Percentiles rank a stretch among this genome's conserved stretches.
Conservation (phyloP, 2,329 filamentous ascomycete species). For the Cercospora citrullina region DNA sequence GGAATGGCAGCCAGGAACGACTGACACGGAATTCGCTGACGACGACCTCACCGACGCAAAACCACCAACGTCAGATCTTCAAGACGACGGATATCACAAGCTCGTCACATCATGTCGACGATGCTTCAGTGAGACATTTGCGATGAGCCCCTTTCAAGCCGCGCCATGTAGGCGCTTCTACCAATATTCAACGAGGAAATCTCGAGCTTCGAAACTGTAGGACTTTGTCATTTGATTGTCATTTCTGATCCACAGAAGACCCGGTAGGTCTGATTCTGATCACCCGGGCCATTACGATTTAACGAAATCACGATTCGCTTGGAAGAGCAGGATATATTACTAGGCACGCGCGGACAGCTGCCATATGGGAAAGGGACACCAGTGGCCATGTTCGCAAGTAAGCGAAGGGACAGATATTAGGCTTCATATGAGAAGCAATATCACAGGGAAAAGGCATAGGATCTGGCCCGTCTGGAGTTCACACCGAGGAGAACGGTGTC, state of each 20-base stretch:
- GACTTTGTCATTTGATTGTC: background rate
- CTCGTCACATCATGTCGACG: background rate
- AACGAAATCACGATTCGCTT: background rate
- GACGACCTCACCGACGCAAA: background rate
- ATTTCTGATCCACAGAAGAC: background rate
- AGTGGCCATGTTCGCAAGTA: background rate
- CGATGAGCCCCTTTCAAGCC: background rate
- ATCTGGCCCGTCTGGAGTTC: background rate
- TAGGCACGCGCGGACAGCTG: background rate
- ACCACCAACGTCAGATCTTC: background rate
- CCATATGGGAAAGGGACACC: background rate
- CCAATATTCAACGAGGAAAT: background rate
- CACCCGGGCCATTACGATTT: background rate
- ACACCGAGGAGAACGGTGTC: background rate
- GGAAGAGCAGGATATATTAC: background rate
- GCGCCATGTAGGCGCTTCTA: too few relatives aligned
- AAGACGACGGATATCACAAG: slow-evolving; percentile 15
- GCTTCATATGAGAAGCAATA: background rate
- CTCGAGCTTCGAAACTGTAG: background rate
- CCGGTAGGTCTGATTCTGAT: background rate
- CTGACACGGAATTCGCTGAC: slow-evolving; percentile 8
- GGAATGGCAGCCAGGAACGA: slow-evolving; percentile 22
- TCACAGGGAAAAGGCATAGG: background rate
- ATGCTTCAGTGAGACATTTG: background rate
- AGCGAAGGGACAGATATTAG: background rate